Percentiles rank a stretch among this genome's conserved stretches.
Conservation (phyloP, 2,329 filamentous ascomycete genomes). For the Hypoxylon sp. region DNA sequence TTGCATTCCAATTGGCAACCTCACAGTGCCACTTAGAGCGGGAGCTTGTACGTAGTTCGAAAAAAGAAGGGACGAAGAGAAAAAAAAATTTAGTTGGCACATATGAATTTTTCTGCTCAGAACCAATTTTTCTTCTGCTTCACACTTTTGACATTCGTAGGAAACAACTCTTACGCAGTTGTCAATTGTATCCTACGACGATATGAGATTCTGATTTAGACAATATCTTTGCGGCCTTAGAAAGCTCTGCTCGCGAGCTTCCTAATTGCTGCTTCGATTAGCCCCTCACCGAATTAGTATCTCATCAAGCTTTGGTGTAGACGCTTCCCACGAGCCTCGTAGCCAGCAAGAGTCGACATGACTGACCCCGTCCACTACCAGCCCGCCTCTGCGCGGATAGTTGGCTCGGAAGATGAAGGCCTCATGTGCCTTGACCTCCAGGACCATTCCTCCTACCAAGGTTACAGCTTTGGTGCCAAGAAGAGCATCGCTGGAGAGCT, state of each 20-base stretch:
- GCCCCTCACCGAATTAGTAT: constrained; percentile 17
- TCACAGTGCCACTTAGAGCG: constrained; percentile 30
- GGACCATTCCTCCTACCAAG: constrained; percentile 91
- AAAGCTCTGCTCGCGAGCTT: constrained; percentile 47
- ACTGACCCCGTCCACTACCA: constrained; percentile 58
- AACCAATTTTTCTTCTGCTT: constrained; percentile 21
- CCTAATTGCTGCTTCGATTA: constrained; percentile 40
- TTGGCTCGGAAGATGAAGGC: constrained; percentile 66
- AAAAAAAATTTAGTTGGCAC: constrained; percentile 32
- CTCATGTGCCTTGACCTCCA: constrained; percentile 91
- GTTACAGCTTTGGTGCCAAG: constrained; percentile 94
- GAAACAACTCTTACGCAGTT: constrained; percentile 26
- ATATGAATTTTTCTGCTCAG: constrained; percentile 26
- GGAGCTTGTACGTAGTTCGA: constrained; percentile 38
- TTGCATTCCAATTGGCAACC: constrained; percentile 35
- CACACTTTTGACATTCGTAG: constrained; percentile 14
- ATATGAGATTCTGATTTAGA: constrained; percentile 43
- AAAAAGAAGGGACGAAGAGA: constrained; percentile 13
- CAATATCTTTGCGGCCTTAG: constrained; percentile 43
- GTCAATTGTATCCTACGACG: constrained; percentile 32
- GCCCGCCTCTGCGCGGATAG: constrained; percentile 73
- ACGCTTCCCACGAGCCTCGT: constrained; percentile 11
- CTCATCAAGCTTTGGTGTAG: constrained; percentile 10
- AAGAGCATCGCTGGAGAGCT: constrained; percentile 97
- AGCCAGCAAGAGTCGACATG: constrained; percentile 49